phyloP scores from a whole-genome alignment of 148 eudicot species.

The Oxyria digyna region DNA sequence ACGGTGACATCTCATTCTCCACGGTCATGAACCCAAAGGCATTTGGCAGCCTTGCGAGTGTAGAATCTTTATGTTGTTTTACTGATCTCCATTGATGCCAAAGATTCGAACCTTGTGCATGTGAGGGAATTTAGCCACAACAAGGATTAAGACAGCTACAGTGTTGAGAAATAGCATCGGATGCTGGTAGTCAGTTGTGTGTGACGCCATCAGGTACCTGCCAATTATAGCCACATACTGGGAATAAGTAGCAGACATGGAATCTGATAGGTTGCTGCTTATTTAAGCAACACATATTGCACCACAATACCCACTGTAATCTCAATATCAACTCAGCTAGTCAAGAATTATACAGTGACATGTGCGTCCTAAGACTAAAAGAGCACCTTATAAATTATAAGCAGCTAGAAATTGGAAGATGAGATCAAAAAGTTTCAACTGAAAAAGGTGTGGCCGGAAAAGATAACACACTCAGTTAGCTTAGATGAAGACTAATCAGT shows the following conservation, averaged over 20 bases:
- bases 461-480: neutral
- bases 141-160: constrained; percentile 58
- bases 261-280: constrained; percentile 1
- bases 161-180: constrained; percentile 96
- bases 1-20: constrained; percentile 12
- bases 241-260: neutral
- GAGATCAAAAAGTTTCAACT: neutral
- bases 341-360: neutral
- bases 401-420: neutral
- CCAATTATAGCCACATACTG: neutral
- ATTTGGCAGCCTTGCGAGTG: neutral
- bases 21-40: neutral
- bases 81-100: constrained; percentile 82
- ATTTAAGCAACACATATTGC: neutral
- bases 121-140: constrained; percentile 82
- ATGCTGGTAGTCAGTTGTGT: constrained; percentile 84
- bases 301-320: neutral
- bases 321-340: neutral
- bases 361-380: neutral
- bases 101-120: constrained; percentile 98
- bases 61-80: constrained; percentile 11
- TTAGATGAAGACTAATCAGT: constrained; percentile 3
- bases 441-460: neutral
- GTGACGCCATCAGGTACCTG: constrained; percentile 96
- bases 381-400: neutral